Evolutionary conservation across 2,329 filamentous ascomycete genomes (phyloP), one percentile per base, ranked within the genome.

Genomic region (Delphinella strobiligena): DNA sequence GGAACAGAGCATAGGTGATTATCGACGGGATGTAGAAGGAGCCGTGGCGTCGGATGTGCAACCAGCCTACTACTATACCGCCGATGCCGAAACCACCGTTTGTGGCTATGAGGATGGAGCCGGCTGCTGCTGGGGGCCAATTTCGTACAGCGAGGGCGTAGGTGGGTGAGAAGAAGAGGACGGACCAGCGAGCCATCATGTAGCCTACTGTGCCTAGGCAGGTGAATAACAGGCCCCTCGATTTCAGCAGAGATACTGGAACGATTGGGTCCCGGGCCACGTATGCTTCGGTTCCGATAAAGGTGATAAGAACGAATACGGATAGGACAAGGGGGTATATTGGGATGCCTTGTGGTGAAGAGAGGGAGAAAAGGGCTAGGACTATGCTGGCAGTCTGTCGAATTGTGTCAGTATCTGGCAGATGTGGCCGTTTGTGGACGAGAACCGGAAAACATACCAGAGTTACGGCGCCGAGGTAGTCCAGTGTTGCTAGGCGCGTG

Each of bases 161-260:
- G 32, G 86, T 75, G 0, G 86, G 85, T 0, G 80, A 73, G 60
- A 86, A 93, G 64, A 87, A 91, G 5, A 93, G 67, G 2, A 93
- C 70, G 5, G 71, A 71, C 85, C 84, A 93, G 42, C 86, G 78
- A 2, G 81, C 72, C 54, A 82, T 78, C 82, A 93, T 89, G 55
- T 86, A 72, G 15, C 80, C 78, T 0, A 88, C 69, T 36, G 86
- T 83, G 1, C 79, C 72, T 16, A 88, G 52, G 53, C 84, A 89
- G 1, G 81, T 81, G 16, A 89, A 61, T 3, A 89, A 64, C 1
- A 83, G 75, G 19, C 78, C 80, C 19, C 80, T 73, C 9, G 79
- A 84, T 37, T 68, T 72, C 19, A 93, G 70, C 2, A 91, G 69
- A 1, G 70, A 59, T 36, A 88, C 62, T 1, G 85, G 84, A 37